Base-by-base conservation (phyloP, 441 rosid species). In the Codiaeum variegatum region DNA sequence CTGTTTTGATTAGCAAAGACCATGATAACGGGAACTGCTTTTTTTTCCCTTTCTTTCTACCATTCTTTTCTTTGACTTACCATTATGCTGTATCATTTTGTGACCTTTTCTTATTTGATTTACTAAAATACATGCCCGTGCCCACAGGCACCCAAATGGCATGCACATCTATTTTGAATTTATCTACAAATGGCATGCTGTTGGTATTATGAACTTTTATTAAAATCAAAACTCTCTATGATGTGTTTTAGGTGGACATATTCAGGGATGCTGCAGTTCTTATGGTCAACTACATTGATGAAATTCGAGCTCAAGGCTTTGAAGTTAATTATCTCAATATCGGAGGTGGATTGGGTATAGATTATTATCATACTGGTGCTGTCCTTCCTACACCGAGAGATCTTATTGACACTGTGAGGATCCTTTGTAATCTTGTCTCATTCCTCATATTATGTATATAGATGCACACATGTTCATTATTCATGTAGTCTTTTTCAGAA, bases 301-400 rank as follows among this genome's bases (percentile, higher is more conserved):
- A 90, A 74, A 96, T 96, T 52, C 83, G 96, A 40, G 84, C 89
- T 55, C 97, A 96, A 80, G 99, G 97, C 24, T 96, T 96, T 77
- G 93, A 93, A 77, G 84, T 96, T 76, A 73, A 88, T 77, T 90
- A 90, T 82, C 83, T 96, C 77, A 96, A 96, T 83, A 93, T 96
- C 74, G 98, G 98, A 73, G 99, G 97, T 78, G 99, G 97, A 76
- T 87, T 96, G 76, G 99, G 99, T 71, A 96, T 96, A 74, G 97
- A 96, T 84, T 96, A 96, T 76, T 81, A 90, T 77, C 98, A 96
- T 76, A 68, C 84, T 24, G 94, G 97, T 28, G 96, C 97, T 32
- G 78, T 91, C 69, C 94, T 95, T 80, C 99, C 99, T 58, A 83
- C 85, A 62, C 99, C 98, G 29, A 89, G 90, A 88, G 97, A 93